Base-by-base conservation (phyloP, 2,329 filamentous ascomycete species). In the Stylonectria norvegica region DNA sequence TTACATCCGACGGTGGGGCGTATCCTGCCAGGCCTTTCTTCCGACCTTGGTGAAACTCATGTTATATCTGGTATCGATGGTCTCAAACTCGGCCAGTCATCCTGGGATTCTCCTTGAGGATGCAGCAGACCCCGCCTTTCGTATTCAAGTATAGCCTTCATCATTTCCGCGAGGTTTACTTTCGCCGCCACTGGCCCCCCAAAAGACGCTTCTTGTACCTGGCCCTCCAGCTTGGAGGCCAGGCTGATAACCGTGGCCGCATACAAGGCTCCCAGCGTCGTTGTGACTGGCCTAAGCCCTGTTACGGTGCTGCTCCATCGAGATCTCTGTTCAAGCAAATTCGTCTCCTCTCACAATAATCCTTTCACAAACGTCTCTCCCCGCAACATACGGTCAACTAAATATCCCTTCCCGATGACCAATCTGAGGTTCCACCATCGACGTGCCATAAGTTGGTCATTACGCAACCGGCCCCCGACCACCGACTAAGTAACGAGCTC, bases 261-360 rank as follows among this genome's bases (percentile, higher is more conserved):
- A 37, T 41, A 36, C 34, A 38, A 41, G 38, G 31, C 36, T 18
- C 34, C 36, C 37, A 38, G 49, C 42, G 47, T 53, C 49, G 43
- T 45, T 44, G 48, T 43, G 33, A 42, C 50, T 45, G 48, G 34
- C 42, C 37, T 46, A 35, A 43, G 44, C 38, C 40, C 46, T 40
- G 50, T 48, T 48, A 52, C 41, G 42, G 53, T 49, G 48, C 55
- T 57, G 51, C 48, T 53, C 47, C 43, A 55, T 47, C 52, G 55
- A 33, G 49, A 48, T 33, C 42, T 34, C 37, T 38, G 41, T 39
- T 34, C 33, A 48, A 38, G 38, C 47, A 50, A 31, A 39, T 47
- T 31, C 47, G 47, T 43, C 34, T 42, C 17, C 45, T 43, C 36
- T 28, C 39, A 9, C 27, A 35, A 18, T 41, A 38, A 20, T n/a